These are phyloP conservation scores for Cyberlindnera lachancei DNA, from an alignment of 805 yeast genomes.

Conservation along the genomic window DNA sequence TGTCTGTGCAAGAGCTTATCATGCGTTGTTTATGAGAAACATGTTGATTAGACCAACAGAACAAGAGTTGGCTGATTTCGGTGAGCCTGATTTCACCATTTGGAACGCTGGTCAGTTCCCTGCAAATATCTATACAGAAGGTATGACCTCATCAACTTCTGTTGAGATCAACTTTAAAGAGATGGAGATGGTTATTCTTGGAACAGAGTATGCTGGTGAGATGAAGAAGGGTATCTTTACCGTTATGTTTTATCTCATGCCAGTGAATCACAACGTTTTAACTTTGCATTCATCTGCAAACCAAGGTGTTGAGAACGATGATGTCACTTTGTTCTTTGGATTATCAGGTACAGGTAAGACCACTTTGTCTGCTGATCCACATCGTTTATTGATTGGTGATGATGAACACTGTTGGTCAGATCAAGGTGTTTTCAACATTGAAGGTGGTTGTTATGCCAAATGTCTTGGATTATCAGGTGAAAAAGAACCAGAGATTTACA, in stretches of 20 bases:
- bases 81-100: constrained; percentile 96
- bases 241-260: constrained; percentile 98
- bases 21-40: constrained; percentile 95
- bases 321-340: constrained; percentile 94
- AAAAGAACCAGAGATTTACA: constrained; percentile 96
- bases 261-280: constrained; percentile 81
- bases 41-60: constrained; percentile 94
- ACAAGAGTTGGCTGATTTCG: constrained; percentile 82
- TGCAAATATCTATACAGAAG: constrained; percentile 91
- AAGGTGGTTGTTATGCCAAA: constrained; percentile 99
- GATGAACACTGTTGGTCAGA: constrained; percentile 99
- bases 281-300: constrained; percentile 94
- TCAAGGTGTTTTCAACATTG: constrained; percentile 96
- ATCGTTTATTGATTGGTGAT: constrained; percentile 91
- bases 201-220: constrained; percentile 99
- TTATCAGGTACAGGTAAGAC: constrained; percentile 98
- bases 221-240: constrained; percentile 99
- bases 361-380: constrained; percentile 92
- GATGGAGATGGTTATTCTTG: constrained; percentile 98
- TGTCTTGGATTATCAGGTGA: constrained; percentile 83
- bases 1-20: constrained; percentile 97
- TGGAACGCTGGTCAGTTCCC: constrained; percentile 99
- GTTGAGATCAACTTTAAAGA: constrained; percentile 94
- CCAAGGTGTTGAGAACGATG: constrained; percentile 75
- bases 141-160: constrained; percentile 94